Conservation (phyloP, 345 rosid genomes). For the Cardamine chenopodiifolia region DNA sequence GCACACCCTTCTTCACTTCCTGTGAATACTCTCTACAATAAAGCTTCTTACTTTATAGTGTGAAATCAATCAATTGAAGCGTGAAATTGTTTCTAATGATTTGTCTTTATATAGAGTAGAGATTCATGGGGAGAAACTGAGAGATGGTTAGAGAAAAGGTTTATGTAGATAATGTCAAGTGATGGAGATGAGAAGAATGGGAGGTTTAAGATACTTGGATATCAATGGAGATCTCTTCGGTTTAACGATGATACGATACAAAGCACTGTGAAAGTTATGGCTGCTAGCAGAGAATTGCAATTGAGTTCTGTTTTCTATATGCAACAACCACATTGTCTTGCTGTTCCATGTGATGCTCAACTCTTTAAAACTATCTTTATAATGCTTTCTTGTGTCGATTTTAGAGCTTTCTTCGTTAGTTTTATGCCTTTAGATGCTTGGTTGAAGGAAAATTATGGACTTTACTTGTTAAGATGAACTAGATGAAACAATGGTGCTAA, state of each 20-base stretch:
- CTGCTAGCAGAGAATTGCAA: constrained; percentile 56
- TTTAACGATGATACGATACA: constrained; percentile 82
- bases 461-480: background rate
- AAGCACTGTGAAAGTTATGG: constrained; percentile 89
- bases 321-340: constrained; percentile 87
- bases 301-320: constrained; percentile 58
- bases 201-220: constrained; percentile 67
- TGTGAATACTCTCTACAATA: constrained; percentile 49
- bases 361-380: background rate
- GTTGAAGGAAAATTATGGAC: background rate
- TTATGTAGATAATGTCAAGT: constrained; percentile 46
- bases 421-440: background rate
- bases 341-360: constrained; percentile 71
- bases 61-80: background rate
- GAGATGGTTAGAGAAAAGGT: constrained; percentile 75
- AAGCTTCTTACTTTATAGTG: background rate
- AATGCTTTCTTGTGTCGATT: background rate
- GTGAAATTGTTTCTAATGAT: background rate
- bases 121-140: constrained; percentile 69
- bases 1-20: constrained; percentile 79
- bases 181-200: constrained; percentile 35
- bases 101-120: constrained; percentile 49
- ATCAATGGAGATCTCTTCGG: constrained; percentile 85
- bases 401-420: background rate
- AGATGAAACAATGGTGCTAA: background rate